A percentile compares a stretch with the other conserved stretches of the same genome.
These are phyloP conservation scores for Chaetomium fimeti DNA, from an alignment of 495 filamentous ascomycete species.

Conservation along the genomic window DNA sequence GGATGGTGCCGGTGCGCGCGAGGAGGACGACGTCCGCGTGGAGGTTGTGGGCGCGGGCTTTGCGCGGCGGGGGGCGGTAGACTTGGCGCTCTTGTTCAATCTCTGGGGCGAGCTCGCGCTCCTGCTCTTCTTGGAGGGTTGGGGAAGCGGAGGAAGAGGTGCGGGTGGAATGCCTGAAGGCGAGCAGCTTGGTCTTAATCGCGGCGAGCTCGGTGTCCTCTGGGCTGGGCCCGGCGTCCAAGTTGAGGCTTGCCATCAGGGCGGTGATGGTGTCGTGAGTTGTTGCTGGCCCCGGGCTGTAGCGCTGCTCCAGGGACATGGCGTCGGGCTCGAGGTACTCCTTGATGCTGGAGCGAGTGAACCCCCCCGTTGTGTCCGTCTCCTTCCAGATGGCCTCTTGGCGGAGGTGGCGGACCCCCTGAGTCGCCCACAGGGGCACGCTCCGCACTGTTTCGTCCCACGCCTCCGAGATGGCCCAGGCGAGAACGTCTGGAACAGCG, in stretches of 20 bases:
- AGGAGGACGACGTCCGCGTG: conserved; percentile 47
- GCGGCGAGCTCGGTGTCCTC: no score
- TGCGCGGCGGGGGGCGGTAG: conserved; percentile 45
- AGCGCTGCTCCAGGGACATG: conserved; percentile 29
- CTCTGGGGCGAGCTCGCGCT: conserved; percentile 65
- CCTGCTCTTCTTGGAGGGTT: conserved; percentile 64
- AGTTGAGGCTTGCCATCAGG: background rate
- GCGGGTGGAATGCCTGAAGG: conserved; percentile 25
- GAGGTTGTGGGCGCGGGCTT: conserved; percentile 44
- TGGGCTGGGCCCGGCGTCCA: background rate
- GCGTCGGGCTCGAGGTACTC: conserved; percentile 46
- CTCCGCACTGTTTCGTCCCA: conserved; percentile 16
- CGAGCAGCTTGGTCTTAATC: background rate
- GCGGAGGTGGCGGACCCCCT: conserved; percentile 12
- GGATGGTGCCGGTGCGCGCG: conserved; percentile 17
- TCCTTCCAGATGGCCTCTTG: conserved; percentile 9
- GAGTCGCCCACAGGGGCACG: conserved; percentile 10
- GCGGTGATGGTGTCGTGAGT: no score
- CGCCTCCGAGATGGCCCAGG: conserved; percentile 6
- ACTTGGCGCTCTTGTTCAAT: conserved; percentile 59
- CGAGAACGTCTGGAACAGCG: conserved; percentile 11
- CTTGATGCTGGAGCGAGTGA: conserved; percentile 33
- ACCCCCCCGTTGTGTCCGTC: background rate
- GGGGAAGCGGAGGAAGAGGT: background rate
- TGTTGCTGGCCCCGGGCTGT: conserved; percentile 11